Evolutionary conservation across 345 rosid genomes (phyloP).

Genomic region (Citrus hindsii): DNA sequence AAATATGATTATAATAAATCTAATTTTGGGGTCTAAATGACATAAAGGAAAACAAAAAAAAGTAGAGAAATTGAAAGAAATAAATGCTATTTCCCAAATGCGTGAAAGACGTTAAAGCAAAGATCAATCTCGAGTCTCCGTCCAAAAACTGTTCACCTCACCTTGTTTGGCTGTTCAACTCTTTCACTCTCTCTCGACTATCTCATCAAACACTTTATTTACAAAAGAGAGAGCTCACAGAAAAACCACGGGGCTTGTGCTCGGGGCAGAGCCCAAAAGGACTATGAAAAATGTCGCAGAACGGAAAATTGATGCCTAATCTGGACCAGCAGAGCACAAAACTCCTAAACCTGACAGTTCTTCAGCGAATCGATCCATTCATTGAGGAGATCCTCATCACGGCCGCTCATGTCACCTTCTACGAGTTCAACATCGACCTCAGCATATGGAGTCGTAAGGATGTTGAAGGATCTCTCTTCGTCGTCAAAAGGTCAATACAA

Average conservation of each 20-base stretch:
- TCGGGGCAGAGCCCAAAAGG: neutral
- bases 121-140: neutral
- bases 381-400: conserved; percentile 92
- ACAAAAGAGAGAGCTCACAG: too few species aligned
- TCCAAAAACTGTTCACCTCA: too few species aligned
- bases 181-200: neutral
- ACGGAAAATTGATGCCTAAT: conserved; percentile 89
- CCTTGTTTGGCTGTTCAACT: neutral
- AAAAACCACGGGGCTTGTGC: conserved; percentile 2
- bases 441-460: conserved; percentile 97
- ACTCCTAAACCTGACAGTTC: conserved; percentile 87
- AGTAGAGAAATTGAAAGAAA: too few species aligned
- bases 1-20: too few species aligned
- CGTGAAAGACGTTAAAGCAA: too few species aligned
- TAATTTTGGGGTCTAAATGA: too few species aligned
- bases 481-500: conserved; percentile 67
- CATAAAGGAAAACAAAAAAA: too few species aligned
- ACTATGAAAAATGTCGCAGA: conserved; percentile 52
- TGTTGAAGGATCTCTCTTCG: conserved; percentile 94
- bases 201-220: neutral
- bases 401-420: conserved; percentile 93
- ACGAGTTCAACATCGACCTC: conserved; percentile 84
- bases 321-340: conserved; percentile 81
- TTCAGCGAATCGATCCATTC: conserved; percentile 83
- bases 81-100: too few species aligned